Percentiles rank a stretch among this genome's conserved stretches.
Conservation (phyloP, 768 basidiomycete genomes). For the Flagelloscypha sp. region DNA sequence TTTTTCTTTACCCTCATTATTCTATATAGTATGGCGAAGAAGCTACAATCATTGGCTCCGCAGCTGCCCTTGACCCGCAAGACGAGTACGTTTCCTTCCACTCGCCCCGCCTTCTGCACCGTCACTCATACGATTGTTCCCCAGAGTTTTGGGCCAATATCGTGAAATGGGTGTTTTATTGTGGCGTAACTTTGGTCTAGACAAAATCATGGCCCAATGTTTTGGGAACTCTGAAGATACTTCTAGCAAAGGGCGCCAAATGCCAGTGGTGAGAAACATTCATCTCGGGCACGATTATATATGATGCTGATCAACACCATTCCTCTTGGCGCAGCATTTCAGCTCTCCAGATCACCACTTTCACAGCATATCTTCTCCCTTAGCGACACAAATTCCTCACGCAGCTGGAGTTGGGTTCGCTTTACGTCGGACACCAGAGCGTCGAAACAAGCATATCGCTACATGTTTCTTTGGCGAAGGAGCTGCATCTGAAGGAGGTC, state of each 20-base stretch:
- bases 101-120: neutral
- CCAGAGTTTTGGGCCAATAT: conserved; percentile 84
- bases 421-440: conserved; percentile 65
- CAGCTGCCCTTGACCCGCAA: conserved; percentile 71
- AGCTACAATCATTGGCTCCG: conserved; percentile 82
- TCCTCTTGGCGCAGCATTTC: conserved; percentile 52
- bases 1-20: conserved; percentile 5
- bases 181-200: conserved; percentile 76
- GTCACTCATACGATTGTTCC: no score
- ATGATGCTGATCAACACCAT: conserved; percentile 6
- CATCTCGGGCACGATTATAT: neutral
- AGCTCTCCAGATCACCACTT: conserved; percentile 80
- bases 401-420: conserved; percentile 92
- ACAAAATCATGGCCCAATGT: conserved; percentile 85
- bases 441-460: conserved; percentile 66
- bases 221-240: conserved; percentile 80
- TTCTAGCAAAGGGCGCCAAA: conserved; percentile 80
- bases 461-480: conserved; percentile 92
- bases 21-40: conserved; percentile 73
- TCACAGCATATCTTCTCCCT: conserved; percentile 88
- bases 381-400: conserved; percentile 92
- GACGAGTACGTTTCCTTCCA: conserved; percentile 62
- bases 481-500: conserved; percentile 82
- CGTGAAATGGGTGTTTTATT: conserved; percentile 87
- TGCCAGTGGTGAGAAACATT: conserved; percentile 69